phyloP scores from a whole-genome alignment of 805 yeast genomes.

The Kodamaea nitidulidarum region DNA sequence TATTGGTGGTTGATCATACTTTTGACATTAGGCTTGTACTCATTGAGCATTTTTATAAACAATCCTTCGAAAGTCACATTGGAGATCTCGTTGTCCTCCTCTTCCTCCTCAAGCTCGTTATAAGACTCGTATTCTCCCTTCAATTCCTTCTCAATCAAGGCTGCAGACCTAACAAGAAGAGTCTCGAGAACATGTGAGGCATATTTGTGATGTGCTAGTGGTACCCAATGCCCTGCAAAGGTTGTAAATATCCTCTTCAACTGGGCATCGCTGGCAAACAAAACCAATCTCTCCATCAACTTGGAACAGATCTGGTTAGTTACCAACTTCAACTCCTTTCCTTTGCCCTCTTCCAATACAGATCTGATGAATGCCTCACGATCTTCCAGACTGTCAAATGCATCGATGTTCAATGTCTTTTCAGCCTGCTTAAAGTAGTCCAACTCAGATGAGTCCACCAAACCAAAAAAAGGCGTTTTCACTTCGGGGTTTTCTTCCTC shows the following conservation, averaged over 20 bases:
- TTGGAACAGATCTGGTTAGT: constrained; percentile 95
- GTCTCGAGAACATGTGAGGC: constrained; percentile 94
- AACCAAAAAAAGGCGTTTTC: constrained; percentile 66
- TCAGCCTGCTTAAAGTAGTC: constrained; percentile 95
- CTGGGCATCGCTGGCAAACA: constrained; percentile 61
- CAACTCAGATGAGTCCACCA: constrained; percentile 76
- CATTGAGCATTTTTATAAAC: constrained; percentile 61
- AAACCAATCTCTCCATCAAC: constrained; percentile 79
- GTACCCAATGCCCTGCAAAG: constrained; percentile 71
- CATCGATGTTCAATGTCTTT: constrained; percentile 73
- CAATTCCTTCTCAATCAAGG: constrained; percentile 69
- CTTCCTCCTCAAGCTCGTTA: constrained; percentile 27
- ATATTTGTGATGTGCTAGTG: constrained; percentile 79
- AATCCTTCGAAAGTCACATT: constrained; percentile 60
- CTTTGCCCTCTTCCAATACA: constrained; percentile 79
- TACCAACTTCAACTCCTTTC: constrained; percentile 86
- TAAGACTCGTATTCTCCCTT: constrained; percentile 26
- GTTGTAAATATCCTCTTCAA: constrained; percentile 60
- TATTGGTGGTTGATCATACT: constrained; percentile 71
- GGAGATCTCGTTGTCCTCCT: constrained; percentile 28
- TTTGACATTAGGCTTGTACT: constrained; percentile 55
- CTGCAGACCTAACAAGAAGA: constrained; percentile 67
- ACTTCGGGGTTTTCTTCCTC: constrained; percentile 14
- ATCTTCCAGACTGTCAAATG: constrained; percentile 73
- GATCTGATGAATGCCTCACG: constrained; percentile 66